Base-by-base conservation (phyloP, 78 protist genomes). In the Dictyostelium intermedium region DNA sequence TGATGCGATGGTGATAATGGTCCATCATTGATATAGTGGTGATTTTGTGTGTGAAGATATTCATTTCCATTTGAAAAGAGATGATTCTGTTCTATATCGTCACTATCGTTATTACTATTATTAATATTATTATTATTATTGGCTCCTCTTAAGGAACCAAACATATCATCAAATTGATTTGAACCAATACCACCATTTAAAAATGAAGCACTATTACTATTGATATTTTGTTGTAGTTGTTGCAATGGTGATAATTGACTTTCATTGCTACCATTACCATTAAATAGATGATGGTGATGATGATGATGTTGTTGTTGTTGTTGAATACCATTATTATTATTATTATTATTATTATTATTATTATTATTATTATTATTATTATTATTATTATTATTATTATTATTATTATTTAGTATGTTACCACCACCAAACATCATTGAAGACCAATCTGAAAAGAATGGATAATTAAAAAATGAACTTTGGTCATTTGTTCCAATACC, bases 241-340 rank as follows among this genome's bases (percentile, higher is more conserved):
- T 63, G 73, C 9, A 63, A 27, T 23, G 73, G 73, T n/a, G 73
- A 63, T 63, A 63, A 25, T 63, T 63, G 73, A 63, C 3, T 63
- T 3, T 63, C 73, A 63, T 63, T 63, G n/a, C 14, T 16, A 10
- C 61, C 61, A 63, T 16, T 50, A 10, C 61, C n/a, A 63, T 63
- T 63, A 3, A 63, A 63, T 9, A 63, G 25, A 8, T 63, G 73
- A 6, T 60, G 25, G 0, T 18, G 78, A 32, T 32, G 78, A 9
- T 70, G 78, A 20, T 66, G 74, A n/a, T 66, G 74, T 66, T 66
- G 74, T 66, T 66, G 74, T 66, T 27, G 74, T 66, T 66, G 61
- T 66, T 66, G 41, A n/a, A n/a, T n/a, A n/a, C n/a, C n/a, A n/a
- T n/a, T n/a, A n/a, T n/a, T n/a, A n/a, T n/a, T n/a, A n/a, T n/a